A percentile compares a stretch with the other conserved stretches of the same genome.
Evolutionary conservation across 2,329 filamentous ascomycete genomes (phyloP).

Genomic region (Sporothrix protearum): DNA sequence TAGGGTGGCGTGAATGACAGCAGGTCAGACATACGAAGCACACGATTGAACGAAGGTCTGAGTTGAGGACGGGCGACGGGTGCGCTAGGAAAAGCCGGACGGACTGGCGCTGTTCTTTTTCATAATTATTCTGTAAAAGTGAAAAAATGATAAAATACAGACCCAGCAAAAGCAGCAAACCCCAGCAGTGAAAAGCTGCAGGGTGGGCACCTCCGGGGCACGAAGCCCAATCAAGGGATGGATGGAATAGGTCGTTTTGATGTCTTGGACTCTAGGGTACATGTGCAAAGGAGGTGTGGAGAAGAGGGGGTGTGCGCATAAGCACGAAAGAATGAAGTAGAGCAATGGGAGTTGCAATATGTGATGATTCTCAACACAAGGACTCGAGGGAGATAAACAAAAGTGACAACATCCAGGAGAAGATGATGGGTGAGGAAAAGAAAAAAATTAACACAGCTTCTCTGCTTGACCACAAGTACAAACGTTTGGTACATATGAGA

Average conservation of each 20-base stretch:
- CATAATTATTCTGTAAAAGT: conserved; percentile 7
- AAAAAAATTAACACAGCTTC: neutral
- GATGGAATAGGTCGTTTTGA: neutral
- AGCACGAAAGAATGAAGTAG: neutral
- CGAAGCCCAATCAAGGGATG: conserved; percentile 11
- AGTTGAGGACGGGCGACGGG: neutral
- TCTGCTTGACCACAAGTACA: neutral
- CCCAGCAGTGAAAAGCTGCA: neutral
- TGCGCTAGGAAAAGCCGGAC: neutral
- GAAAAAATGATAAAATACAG: neutral
- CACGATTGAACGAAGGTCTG: neutral
- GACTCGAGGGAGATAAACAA: neutral
- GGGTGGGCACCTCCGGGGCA: neutral
- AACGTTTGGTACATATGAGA: neutral
- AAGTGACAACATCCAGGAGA: neutral
- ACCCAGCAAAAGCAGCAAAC: neutral
- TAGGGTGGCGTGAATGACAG: neutral
- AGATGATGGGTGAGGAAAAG: neutral
- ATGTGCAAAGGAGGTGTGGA: conserved; percentile 7
- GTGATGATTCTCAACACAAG: neutral
- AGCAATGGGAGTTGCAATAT: neutral
- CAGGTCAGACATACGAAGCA: conserved; percentile 1
- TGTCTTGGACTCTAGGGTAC: too few species aligned
- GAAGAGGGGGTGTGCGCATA: neutral
- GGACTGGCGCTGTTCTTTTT: neutral